Base-by-base conservation (phyloP, 805 yeast genomes). In the Saccharomycopsis microspora region DNA sequence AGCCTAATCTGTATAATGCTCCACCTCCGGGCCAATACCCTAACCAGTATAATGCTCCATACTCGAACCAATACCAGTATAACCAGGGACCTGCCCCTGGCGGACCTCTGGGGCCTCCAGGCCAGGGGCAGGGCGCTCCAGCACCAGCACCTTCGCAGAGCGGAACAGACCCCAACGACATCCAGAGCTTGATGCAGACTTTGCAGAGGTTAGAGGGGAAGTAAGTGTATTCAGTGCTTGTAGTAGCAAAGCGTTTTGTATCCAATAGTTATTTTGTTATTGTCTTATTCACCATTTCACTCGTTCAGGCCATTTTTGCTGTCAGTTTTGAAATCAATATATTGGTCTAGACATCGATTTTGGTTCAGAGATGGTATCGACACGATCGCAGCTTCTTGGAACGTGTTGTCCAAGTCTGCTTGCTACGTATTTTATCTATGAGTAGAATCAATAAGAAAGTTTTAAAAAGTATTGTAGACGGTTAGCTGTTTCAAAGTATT, bases 111-210 rank as follows among this genome's bases (percentile, higher is more conserved):
- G 39, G 41, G 6, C 45, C 45, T 5, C 45, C 42, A 11, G 32
- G 5, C 29, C 43, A 27, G 33, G n/a, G 10, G 19, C 36, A 34
- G 36, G 19, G 28, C 9, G 35, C 45, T 28, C 33, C 28, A 41
- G 9, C 41, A 3, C 28, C 27, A 5, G 10, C n/a, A 7, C 7
- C 45, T 28, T 6, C 39, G 41, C 7, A 36, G 35, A 10, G 42
- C 38, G 46, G 34, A 9, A 36, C 45, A 10, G 54, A 48, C 28
- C 49, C 50, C 11, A 48, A 46, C 43, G 43, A 51, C 32, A 48
- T 51, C 32, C 51, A 49, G 28, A 51, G 51, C 42, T 45, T 51
- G 42, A 51, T 51, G 54, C 46, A 51, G 44, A 51, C 54, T 8
- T 49, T 51, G 30, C 38, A 51, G 41, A 43, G 54, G 48, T 41